Percentiles rank a stretch among this genome's conserved stretches.
These are phyloP conservation scores for Xylariaceae sp. DNA, from an alignment of 2,329 filamentous ascomycete genomes.

Conservation along the genomic window DNA sequence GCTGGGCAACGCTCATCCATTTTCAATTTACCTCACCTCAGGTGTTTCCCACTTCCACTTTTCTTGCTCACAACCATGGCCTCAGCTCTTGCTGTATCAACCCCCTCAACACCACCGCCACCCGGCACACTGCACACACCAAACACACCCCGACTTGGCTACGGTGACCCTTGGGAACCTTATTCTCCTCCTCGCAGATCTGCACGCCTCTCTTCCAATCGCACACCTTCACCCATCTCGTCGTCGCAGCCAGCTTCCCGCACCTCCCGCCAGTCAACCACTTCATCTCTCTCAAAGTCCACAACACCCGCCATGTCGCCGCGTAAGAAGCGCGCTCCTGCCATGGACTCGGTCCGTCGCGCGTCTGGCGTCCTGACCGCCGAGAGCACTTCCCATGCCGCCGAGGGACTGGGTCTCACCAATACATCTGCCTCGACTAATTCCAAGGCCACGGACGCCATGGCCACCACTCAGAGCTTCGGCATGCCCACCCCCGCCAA, in stretches of 20 bases:
- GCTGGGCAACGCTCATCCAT: no score
- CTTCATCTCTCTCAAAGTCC: conserved; percentile 28
- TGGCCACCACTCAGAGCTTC: conserved; percentile 32
- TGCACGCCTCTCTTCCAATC: conserved; percentile 54
- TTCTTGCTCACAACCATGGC: conserved; percentile 32
- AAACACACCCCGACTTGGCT: conserved; percentile 64
- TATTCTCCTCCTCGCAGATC: conserved; percentile 66
- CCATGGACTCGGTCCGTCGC: conserved; percentile 45
- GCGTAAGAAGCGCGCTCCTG: conserved; percentile 47
- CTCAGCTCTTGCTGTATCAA: conserved; percentile 15
- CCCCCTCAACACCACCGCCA: conserved; percentile 58
- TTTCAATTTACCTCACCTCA: no score
- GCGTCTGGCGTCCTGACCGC: conserved; percentile 43
- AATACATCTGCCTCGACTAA: conserved; percentile 26
- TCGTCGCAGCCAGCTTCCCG: neutral
- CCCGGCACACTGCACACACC: conserved; percentile 59
- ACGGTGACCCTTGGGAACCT: conserved; percentile 66
- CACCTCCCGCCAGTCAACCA: conserved; percentile 26
- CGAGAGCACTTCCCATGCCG: conserved; percentile 41
- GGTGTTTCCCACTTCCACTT: no score
- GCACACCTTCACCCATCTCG: conserved; percentile 51
- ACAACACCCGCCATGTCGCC: conserved; percentile 45
- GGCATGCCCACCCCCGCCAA: conserved; percentile 74
- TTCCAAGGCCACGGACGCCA: conserved; percentile 17
- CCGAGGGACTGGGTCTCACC: conserved; percentile 37